phyloP scores from a whole-genome alignment of 441 rosid species.

The Biscutella auriculata region DNA sequence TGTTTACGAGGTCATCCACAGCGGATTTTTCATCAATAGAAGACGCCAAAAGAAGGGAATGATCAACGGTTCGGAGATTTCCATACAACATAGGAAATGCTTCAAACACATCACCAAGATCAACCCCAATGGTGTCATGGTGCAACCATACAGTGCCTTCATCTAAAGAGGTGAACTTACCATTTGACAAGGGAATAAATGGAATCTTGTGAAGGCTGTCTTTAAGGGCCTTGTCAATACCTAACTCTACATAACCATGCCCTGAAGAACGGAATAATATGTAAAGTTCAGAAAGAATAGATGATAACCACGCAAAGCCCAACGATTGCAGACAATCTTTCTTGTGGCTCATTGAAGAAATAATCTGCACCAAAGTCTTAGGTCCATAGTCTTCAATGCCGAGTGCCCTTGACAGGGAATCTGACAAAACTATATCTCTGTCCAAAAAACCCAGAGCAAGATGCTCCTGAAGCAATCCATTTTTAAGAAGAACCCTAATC shows the following conservation, averaged over 20 bases:
- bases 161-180: slow-evolving; percentile 59
- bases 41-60: slow-evolving; percentile 47
- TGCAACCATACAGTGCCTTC: slow-evolving; percentile 80
- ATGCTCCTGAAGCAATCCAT: slow-evolving; percentile 58
- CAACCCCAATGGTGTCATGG: slow-evolving; percentile 38
- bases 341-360: slow-evolving; percentile 43
- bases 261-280: slow-evolving; percentile 43
- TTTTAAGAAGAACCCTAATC: slow-evolving; percentile 46
- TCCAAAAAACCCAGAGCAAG: slow-evolving; percentile 83
- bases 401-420: slow-evolving; percentile 69
- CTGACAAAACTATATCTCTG: slow-evolving; percentile 64
- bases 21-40: slow-evolving; percentile 21
- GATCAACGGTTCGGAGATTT: slow-evolving; percentile 61
- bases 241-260: slow-evolving; percentile 23
- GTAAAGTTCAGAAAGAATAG: slow-evolving; percentile 53
- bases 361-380: slow-evolving; percentile 51
- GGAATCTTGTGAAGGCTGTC: slow-evolving; percentile 46
- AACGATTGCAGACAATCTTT: slow-evolving; percentile 47
- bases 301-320: slow-evolving; percentile 69
- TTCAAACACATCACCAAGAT: slow-evolving; percentile 44
- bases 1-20: slow-evolving; percentile 38
- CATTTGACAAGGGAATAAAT: slow-evolving; percentile 82
- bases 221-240: slow-evolving; percentile 31
- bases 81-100: slow-evolving; percentile 64
- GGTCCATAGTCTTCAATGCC: slow-evolving; percentile 81